Conservation (phyloP, 1,284 basidiomycete genomes). For the Stereum hirsutum region DNA sequence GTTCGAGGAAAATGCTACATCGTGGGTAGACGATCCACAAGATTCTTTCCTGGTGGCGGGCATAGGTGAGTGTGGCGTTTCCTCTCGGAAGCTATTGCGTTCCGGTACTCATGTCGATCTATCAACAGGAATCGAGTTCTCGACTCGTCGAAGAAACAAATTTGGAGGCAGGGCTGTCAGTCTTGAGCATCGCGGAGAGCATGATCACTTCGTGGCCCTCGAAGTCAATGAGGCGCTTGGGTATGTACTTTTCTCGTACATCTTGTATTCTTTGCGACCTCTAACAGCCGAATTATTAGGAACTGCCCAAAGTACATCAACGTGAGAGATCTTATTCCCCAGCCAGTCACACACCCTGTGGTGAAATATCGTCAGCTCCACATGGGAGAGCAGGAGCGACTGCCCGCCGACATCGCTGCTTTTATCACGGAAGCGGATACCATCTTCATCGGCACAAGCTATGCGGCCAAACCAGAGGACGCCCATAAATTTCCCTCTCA, state of each 20-base stretch:
- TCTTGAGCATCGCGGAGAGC: conserved; percentile 16
- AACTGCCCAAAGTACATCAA: conserved; percentile 66
- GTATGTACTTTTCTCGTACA: conserved; percentile 22
- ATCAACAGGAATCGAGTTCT: conserved; percentile 51
- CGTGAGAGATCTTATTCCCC: conserved; percentile 35
- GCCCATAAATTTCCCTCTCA: conserved; percentile 37
- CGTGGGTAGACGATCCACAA: conserved; percentile 11
- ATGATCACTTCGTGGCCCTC: conserved; percentile 19
- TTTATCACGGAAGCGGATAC: conserved; percentile 44
- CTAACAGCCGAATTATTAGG: conserved; percentile 20
- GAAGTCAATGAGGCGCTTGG: conserved; percentile 51
- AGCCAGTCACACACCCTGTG: conserved; percentile 26
- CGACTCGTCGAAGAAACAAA: conserved; percentile 50
- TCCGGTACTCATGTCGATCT: too few species aligned
- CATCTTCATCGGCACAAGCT: conserved; percentile 45
- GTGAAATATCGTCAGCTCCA: conserved; percentile 26
- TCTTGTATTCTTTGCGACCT: background rate
- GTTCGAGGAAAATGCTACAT: conserved; percentile 27
- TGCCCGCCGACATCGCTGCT: conserved; percentile 37
- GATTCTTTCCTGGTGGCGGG: conserved; percentile 38
- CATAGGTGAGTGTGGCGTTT: too few species aligned
- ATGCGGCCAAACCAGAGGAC: conserved; percentile 29
- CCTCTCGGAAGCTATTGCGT: too few species aligned
- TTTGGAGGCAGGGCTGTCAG: conserved; percentile 41
- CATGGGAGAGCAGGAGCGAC: conserved; percentile 26